Base-by-base conservation (phyloP, 2,329 filamentous ascomycete species). In the Arthrobotrys sinensis region DNA sequence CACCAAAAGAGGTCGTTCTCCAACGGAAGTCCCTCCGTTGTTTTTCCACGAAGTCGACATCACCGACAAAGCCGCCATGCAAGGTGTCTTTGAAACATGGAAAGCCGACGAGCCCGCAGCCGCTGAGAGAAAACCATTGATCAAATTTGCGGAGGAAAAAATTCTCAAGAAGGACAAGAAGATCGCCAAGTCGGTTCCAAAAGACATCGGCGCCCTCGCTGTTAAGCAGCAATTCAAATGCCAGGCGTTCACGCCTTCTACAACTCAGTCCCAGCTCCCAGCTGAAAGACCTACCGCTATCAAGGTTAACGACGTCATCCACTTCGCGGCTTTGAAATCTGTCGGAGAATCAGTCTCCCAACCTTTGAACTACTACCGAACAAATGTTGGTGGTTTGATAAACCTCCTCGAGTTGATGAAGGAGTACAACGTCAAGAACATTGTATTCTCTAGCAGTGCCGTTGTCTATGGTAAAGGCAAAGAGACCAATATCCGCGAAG, bases 301-400 rank as follows among this genome's bases (percentile, higher is more conserved):
- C 1, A 86, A 84, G 34, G 90, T 91, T 78, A 84, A 85, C 0
- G 90, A 89, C 0, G 89, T 91, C n/a, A 91, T 92, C 72, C 90
- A 92, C 81, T 91, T 91, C 80, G 90, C 90, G 12, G 90, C 90
- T 0, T 88, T 89, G 85, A 91, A 91, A 82, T 89, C 90, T 1
- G 89, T 91, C 0, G 87, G 87, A 28, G 90, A 92, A 80, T 91
- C 89, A 50, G 91, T 91, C 77, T 83, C 84, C 28, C 84, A 86
- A 73, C 90, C 90, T 0, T 83, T 91, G 70, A 87, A 87, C 75
- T 92, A 92, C 83, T 92, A 91, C 83, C 86, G 87, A 76, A 92
- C 91, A 85, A 92, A 92, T 77, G 89, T 91, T 36, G 88, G 87
- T 80, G 90, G 90, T 0, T 84, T 91, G 4, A 85, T 91, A 57